phyloP scores from a whole-genome alignment of 345 rosid genomes.

The Populus davidiana region DNA sequence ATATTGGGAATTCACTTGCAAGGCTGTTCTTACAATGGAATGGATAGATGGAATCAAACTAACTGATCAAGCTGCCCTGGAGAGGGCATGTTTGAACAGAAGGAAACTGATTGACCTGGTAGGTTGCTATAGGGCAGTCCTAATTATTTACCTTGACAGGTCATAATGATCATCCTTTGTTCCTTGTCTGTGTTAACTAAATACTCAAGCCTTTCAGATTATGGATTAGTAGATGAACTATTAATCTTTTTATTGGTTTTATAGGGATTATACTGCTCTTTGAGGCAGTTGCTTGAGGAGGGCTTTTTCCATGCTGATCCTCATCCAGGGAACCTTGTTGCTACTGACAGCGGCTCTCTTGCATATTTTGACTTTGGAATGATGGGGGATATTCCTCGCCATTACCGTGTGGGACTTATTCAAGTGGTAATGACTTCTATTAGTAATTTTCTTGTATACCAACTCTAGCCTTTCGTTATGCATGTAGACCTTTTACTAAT shows the following conservation, averaged over 20 bases:
- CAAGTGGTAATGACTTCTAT: conserved; percentile 59
- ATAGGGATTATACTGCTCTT: conserved; percentile 87
- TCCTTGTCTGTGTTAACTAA: background rate
- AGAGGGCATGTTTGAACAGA: conserved; percentile 57
- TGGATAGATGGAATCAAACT: conserved; percentile 97
- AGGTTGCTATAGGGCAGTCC: background rate
- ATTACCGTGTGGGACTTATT: conserved; percentile 91
- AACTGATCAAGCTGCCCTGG: conserved; percentile 63
- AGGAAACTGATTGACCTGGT: conserved; percentile 87
- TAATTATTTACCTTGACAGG: background rate
- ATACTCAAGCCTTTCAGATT: background rate
- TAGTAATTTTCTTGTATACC: background rate
- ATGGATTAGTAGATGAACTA: background rate
- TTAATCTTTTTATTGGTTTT: conserved; percentile 15
- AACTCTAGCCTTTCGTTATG: background rate
- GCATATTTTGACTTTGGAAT: conserved; percentile 97
- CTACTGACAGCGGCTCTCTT: conserved; percentile 59
- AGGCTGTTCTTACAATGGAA: conserved; percentile 92
- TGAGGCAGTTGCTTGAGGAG: conserved; percentile 89
- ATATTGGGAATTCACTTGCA: conserved; percentile 75
- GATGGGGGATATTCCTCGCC: conserved; percentile 98
- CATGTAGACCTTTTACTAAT: background rate
- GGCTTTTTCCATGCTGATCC: conserved; percentile 99
- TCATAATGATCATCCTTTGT: background rate
- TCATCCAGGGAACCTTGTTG: conserved; percentile 98